Evolutionary conservation across 2,329 filamentous ascomycete genomes (phyloP).

Genomic region (Curvularia hawaiiensis): DNA sequence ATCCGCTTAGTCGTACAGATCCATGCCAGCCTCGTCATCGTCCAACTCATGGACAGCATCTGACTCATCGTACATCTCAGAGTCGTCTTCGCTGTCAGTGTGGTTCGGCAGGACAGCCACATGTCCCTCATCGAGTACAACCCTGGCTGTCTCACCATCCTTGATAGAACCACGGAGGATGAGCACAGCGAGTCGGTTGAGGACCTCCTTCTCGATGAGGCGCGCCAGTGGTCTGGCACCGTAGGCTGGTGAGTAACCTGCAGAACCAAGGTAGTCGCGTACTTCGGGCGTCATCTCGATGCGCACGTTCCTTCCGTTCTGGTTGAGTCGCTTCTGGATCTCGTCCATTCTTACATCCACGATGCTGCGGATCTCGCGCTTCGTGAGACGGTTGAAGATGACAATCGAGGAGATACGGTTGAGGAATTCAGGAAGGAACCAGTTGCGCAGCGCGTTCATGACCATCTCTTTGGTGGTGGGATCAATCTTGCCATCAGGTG

Average conservation of each 20-base stretch:
- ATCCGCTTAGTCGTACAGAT: constrained; percentile 66
- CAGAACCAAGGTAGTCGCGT: constrained; percentile 88
- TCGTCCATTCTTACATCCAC: constrained; percentile 87
- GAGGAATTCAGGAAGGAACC: constrained; percentile 97
- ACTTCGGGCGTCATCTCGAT: constrained; percentile 85
- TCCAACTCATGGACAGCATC: constrained; percentile 74
- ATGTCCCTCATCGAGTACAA: constrained; percentile 79
- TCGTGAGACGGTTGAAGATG: constrained; percentile 97
- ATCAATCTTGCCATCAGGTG: constrained; percentile 84
- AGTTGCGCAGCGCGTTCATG: constrained; percentile 87
- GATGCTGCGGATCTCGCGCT: constrained; percentile 89
- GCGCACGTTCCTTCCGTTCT: constrained; percentile 83
- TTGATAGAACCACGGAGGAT: constrained; percentile 83
- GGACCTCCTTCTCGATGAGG: constrained; percentile 95
- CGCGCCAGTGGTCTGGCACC: constrained; percentile 87
- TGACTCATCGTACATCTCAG: constrained; percentile 76
- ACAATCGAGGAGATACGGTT: constrained; percentile 96
- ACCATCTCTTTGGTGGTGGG: constrained; percentile 84
- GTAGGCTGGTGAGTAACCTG: constrained; percentile 94
- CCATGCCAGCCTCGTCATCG: constrained; percentile 60
- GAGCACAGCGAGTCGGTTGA: constrained; percentile 90
- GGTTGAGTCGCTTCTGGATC: constrained; percentile 86
- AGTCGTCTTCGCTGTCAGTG: constrained; percentile 69
- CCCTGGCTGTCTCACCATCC: constrained; percentile 82
- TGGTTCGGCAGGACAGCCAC: constrained; percentile 87